phyloP scores from a whole-genome alignment of 768 basidiomycete genomes.

The Rhodosporidiobolus sp. region DNA sequence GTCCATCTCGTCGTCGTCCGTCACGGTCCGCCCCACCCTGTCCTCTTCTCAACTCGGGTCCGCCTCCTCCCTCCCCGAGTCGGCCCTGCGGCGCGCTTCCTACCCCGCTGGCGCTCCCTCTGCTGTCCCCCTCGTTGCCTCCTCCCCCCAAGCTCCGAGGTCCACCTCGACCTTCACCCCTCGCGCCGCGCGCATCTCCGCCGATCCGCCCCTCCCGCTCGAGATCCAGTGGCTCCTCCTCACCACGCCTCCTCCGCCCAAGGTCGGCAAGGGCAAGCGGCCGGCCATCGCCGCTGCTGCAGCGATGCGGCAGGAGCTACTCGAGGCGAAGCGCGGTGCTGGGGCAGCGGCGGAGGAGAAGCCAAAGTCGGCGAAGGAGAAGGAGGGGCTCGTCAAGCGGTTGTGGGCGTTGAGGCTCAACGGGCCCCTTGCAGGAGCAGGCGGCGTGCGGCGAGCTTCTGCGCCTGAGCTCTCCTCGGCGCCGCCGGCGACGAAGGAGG shows the following conservation, averaged over 20 bases:
- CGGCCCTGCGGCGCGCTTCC: not conserved
- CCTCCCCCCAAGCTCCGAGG: not conserved
- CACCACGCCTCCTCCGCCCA: constrained; percentile 27
- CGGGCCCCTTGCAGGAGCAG: too few relatives aligned
- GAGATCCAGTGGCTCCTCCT: constrained; percentile 23
- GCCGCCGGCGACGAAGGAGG: too few relatives aligned
- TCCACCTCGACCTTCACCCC: not conserved
- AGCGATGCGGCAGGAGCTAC: not conserved
- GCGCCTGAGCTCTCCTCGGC: not conserved
- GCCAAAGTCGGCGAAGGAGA: not conserved
- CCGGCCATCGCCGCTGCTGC: not conserved
- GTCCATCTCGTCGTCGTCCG: not conserved
- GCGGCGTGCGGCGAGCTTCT: too few relatives aligned
- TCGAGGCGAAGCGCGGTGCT: too few relatives aligned
- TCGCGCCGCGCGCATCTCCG: not conserved
- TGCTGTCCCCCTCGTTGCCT: too few relatives aligned
- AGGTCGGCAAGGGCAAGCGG: not conserved
- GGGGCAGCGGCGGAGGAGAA: not conserved
- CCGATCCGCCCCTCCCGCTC: constrained; percentile 28
- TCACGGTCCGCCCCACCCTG: not conserved
- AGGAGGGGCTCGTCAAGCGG: not conserved
- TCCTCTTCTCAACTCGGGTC: not conserved
- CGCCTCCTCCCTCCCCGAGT: too few relatives aligned
- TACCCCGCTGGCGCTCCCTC: too few relatives aligned
- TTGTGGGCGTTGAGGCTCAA: not conserved